Conservation (phyloP, 192 early-diverging fungal species). For the Linnemannia zychae region DNA sequence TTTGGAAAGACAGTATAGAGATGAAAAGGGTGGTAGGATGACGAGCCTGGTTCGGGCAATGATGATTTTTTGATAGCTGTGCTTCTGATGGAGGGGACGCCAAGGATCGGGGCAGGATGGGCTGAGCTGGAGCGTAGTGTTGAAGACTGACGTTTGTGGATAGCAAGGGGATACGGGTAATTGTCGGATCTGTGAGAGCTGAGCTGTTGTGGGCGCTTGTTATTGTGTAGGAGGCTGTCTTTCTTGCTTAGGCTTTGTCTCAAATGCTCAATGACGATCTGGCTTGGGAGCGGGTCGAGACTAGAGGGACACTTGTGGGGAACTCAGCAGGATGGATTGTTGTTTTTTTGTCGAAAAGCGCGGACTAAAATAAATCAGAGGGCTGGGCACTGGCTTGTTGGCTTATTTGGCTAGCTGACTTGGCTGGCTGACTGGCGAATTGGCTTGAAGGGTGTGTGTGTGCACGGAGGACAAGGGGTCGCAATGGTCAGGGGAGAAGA, state of each 20-base stretch:
- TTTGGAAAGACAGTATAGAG: neutral
- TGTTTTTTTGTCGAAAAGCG: neutral
- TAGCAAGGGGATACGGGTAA: neutral
- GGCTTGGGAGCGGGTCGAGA: neutral
- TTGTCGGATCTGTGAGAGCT: constrained; percentile 1
- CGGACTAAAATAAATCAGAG: constrained; percentile 4
- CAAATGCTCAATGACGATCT: constrained; percentile 3
- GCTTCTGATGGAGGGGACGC: neutral
- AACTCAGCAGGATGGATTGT: neutral
- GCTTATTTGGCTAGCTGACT: too few relatives aligned
- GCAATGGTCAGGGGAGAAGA: neutral
- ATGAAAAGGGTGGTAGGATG: constrained; percentile 2
- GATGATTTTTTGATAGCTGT: neutral
- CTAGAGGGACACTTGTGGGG: neutral
- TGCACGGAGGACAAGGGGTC: neutral
- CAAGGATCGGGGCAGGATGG: neutral
- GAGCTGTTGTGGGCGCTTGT: constrained; percentile 1
- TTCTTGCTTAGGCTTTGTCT: neutral
- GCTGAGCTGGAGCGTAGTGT: constrained; percentile 1
- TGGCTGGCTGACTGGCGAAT: too few relatives aligned
- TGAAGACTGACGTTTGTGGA: neutral
- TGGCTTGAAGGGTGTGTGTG: neutral
- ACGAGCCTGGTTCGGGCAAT: neutral
- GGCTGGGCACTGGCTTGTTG: neutral
- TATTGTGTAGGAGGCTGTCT: neutral